These are phyloP conservation scores for Theileria parva DNA, from an alignment of 169 alveolate genomes.

Conservation along the genomic window DNA sequence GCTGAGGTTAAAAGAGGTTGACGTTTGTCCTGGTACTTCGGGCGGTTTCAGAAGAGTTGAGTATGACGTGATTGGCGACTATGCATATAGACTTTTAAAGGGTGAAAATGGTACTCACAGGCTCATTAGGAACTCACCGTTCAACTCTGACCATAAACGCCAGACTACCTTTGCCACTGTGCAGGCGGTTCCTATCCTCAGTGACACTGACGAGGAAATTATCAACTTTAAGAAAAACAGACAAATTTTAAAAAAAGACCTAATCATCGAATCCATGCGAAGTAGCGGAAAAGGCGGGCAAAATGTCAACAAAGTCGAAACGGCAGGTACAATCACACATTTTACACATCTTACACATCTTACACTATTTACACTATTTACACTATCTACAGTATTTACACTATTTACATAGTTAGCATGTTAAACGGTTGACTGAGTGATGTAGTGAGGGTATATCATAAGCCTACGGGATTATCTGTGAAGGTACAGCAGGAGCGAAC, in stretches of 20 bases:
- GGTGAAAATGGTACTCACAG: constrained; percentile 78
- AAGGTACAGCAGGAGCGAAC: constrained; percentile 75
- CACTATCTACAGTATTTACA: not conserved
- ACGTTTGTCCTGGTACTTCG: constrained; percentile 60
- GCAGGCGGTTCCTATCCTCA: constrained; percentile 73
- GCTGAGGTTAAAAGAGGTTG: constrained; percentile 46
- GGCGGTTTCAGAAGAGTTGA: constrained; percentile 72
- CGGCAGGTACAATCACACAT: constrained; percentile 76
- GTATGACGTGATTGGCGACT: constrained; percentile 72
- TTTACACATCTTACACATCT: no score
- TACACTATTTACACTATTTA: not conserved
- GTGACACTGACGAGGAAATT: constrained; percentile 67
- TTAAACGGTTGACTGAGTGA: not conserved
- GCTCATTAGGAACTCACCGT: constrained; percentile 72
- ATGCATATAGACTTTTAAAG: constrained; percentile 71
- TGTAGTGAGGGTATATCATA: constrained; percentile 86
- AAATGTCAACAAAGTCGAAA: constrained; percentile 91
- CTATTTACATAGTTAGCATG: not conserved
- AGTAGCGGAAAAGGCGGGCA: constrained; percentile 95
- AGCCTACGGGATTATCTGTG: constrained; percentile 89
- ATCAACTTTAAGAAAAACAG: constrained; percentile 43
- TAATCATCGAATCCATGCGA: constrained; percentile 86
- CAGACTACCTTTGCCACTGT: constrained; percentile 76
- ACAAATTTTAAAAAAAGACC: constrained; percentile 79
- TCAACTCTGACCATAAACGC: constrained; percentile 66